phyloP scores from a whole-genome alignment of 2,329 filamentous ascomycete genomes.

The Neofusicoccum sp. region DNA sequence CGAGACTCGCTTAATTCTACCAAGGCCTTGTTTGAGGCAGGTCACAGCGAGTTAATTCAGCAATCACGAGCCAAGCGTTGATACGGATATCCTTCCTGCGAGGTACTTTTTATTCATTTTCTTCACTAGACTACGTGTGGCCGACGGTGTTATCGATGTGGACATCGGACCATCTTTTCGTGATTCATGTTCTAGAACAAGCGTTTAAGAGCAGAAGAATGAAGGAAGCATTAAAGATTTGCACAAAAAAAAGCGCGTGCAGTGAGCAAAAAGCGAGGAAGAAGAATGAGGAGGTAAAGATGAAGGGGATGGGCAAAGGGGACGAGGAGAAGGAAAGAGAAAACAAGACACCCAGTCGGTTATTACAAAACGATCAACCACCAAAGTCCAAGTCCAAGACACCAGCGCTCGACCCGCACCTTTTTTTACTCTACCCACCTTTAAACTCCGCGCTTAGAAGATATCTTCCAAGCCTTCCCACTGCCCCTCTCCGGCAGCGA shows the following conservation, averaged over 20 bases:
- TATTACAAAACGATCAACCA: neutral
- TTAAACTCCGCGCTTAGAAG: slow-evolving; percentile 48
- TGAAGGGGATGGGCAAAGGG: neutral
- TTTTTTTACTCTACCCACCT: neutral
- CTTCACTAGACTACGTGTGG: too few species aligned
- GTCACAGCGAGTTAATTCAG: neutral
- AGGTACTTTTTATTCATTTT: too few species aligned
- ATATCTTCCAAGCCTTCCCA: slow-evolving; percentile 79
- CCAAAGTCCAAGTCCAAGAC: neutral
- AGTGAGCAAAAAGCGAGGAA: neutral
- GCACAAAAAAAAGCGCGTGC: too few species aligned
- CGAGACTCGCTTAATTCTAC: too few species aligned
- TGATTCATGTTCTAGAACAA: neutral
- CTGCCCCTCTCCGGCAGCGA: slow-evolving; percentile 58
- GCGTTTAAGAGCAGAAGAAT: neutral
- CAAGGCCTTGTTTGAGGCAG: too few species aligned
- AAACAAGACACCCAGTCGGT: slow-evolving; percentile 2
- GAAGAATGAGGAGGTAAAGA: neutral
- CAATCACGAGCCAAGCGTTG: too few species aligned
- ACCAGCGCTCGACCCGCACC: neutral
- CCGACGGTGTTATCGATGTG: too few species aligned
- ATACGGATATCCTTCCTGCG: too few species aligned
- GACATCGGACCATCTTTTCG: neutral
- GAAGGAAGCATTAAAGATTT: neutral
- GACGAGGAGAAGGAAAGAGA: too few species aligned